Base-by-base conservation (phyloP, 768 basidiomycete species). In the Leucocoprinus leucothites region DNA sequence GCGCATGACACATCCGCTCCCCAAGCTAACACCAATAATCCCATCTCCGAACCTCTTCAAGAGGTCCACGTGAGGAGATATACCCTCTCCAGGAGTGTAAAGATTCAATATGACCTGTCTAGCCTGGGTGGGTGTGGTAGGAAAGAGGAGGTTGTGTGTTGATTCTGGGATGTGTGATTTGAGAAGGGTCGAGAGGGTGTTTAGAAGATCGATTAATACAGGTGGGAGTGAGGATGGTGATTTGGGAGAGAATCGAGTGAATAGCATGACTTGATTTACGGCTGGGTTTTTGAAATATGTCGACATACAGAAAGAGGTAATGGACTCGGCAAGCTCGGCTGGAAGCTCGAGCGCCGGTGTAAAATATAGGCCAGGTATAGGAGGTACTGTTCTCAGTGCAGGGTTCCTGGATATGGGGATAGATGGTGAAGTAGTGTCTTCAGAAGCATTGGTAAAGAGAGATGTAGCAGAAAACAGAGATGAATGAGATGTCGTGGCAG, bases 61-160 rank as follows among this genome's bases (percentile, higher is more conserved):
- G 21, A 98, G 76, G 65, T 98, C 95, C 41, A 98, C 80, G 61
- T 98, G 95, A 0, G 91, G 81, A 0, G 85, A 74, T 60, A 98
- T 98, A 9, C 95, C 95, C 66, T 94, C 84, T 6, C 95, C 95
- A 0, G 94, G 91, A 19, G 73, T 72, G 67, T 98, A 98, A 1
- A 94, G 74, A 66, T 98, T 98, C 50, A 98, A 61, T 53, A 98
- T 98, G 1, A 85, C 90, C 65, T 98, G 94, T 24, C 92, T 79
- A 0, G 90, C 86, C 42, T 63, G 65, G 22, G 70, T 67, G 26
- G 77, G 70, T 42, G 64, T 60, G 4, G 58, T 57, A 1, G 87
- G 85, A 62, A 92, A 92, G 21, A 92, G 74, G 18, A 90, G 73
- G 6, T 67, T 62, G 58, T 86, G 77, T 0, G 75, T 78, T 24